phyloP scores from a whole-genome alignment of 78 protist species.

The Salpingoeca rosetta region DNA sequence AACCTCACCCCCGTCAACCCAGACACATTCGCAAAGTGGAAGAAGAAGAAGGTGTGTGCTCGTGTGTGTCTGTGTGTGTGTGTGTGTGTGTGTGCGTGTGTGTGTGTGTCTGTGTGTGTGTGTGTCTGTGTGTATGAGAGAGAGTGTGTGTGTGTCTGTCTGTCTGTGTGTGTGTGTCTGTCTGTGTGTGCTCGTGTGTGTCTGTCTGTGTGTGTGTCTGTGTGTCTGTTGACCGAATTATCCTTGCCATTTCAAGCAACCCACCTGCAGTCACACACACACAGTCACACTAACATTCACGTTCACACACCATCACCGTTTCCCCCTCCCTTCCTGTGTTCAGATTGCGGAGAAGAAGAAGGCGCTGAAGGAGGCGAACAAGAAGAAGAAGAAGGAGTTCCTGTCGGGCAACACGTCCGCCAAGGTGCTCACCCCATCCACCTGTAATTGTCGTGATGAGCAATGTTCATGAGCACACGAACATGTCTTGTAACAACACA shows the following conservation, averaged over 20 bases:
- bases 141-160: no score
- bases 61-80: not conserved
- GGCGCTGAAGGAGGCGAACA: slow-evolving; percentile 11
- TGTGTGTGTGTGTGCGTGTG: not conserved
- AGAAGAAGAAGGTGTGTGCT: slow-evolving; percentile 14
- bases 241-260: no score
- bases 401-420: not conserved
- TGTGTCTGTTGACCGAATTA: not conserved
- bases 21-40: slow-evolving; percentile 67
- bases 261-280: no score
- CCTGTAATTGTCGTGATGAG: no score
- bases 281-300: no score
- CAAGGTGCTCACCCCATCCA: no score
- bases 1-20: slow-evolving; percentile 52
- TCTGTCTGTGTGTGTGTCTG: not conserved
- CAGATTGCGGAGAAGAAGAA: slow-evolving; percentile 35
- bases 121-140: not conserved
- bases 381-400: not conserved
- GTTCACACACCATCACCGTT: no score
- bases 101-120: not conserved
- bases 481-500: no score
- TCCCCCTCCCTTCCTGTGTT: no score
- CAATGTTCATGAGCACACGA: no score
- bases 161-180: not conserved
- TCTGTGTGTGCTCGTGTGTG: not conserved